Evolutionary conservation across 345 rosid species (phyloP).

Genomic region (Citrus australasica): DNA sequence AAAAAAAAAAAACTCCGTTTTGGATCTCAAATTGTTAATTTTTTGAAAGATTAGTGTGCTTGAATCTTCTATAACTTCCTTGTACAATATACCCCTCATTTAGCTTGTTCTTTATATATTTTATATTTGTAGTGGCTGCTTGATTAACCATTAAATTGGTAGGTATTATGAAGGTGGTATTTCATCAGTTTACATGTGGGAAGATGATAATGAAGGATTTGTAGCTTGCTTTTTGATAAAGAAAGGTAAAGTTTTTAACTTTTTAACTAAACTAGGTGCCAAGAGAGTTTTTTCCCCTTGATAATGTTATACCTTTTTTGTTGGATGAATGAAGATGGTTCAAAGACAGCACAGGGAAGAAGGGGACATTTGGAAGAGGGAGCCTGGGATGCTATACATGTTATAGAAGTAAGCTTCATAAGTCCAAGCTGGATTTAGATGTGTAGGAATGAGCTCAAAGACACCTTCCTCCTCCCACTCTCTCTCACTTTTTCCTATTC

Average conservation of each 20-base stretch:
- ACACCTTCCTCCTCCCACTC: background rate
- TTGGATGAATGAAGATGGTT: slow-evolving; percentile 62
- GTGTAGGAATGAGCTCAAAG: background rate
- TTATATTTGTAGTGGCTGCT: slow-evolving; percentile 10
- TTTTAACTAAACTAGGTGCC: background rate
- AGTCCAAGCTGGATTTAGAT: background rate
- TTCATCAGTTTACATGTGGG: slow-evolving; percentile 98
- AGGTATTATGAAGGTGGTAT: slow-evolving; percentile 99
- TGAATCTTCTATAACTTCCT: background rate
- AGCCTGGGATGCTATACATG: slow-evolving; percentile 98
- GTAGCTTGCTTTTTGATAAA: slow-evolving; percentile 91
- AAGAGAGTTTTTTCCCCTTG: background rate
- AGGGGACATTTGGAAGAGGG: slow-evolving; percentile 96
- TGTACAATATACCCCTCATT: background rate
- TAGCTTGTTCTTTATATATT: background rate
- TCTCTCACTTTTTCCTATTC: background rate
- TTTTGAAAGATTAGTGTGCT: background rate
- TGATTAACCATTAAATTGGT: slow-evolving; percentile 32
- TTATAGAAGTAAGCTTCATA: slow-evolving; percentile 57
- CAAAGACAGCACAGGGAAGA: slow-evolving; percentile 88
- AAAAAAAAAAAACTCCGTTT: background rate
- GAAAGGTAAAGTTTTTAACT: slow-evolving; percentile 57
- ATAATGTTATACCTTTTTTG: slow-evolving; percentile 13
- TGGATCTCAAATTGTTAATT: background rate
- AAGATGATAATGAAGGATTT: slow-evolving; percentile 89